These are phyloP conservation scores for Phytophthora pseudosyringae DNA, from an alignment of 352 stramenopile genomes.

Conservation along the genomic window DNA sequence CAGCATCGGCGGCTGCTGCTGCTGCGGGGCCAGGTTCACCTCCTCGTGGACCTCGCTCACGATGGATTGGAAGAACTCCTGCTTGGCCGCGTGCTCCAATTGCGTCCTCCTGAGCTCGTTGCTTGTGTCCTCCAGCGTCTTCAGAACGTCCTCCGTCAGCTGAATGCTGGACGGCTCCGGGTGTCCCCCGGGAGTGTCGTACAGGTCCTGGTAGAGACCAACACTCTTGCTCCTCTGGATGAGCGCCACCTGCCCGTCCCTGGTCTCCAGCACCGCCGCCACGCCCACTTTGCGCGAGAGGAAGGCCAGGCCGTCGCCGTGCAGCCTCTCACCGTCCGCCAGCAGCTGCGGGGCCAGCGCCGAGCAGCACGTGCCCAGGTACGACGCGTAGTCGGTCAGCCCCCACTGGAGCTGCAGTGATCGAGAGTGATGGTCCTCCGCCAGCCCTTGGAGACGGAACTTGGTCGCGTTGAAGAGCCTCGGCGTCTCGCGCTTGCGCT, in stretches of 20 bases:
- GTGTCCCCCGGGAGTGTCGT: constrained; percentile 82
- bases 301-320: constrained; percentile 52
- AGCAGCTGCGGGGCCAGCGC: constrained; percentile 43
- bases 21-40: constrained; percentile 59
- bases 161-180: constrained; percentile 63
- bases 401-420: constrained; percentile 48
- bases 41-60: constrained; percentile 80
- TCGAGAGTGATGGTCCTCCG: background rate
- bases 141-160: constrained; percentile 39
- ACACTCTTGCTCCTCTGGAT: constrained; percentile 71
- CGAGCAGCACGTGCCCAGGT: constrained; percentile 78
- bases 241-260: constrained; percentile 64
- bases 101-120: constrained; percentile 6
- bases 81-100: constrained; percentile 39
- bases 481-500: constrained; percentile 39
- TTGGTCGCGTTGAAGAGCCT: constrained; percentile 82
- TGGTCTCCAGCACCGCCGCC: constrained; percentile 70
- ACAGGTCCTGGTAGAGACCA: constrained; percentile 75
- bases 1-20: constrained; percentile 58
- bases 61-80: constrained; percentile 78
- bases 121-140: constrained; percentile 21
- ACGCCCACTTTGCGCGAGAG: constrained; percentile 85
- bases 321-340: constrained; percentile 33
- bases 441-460: constrained; percentile 47
- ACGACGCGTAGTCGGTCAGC: constrained; percentile 79